A percentile compares a stretch with the other conserved stretches of the same genome.
phyloP scores from a whole-genome alignment of 2,329 filamentous ascomycete genomes.

The Colletotrichum liriopes region DNA sequence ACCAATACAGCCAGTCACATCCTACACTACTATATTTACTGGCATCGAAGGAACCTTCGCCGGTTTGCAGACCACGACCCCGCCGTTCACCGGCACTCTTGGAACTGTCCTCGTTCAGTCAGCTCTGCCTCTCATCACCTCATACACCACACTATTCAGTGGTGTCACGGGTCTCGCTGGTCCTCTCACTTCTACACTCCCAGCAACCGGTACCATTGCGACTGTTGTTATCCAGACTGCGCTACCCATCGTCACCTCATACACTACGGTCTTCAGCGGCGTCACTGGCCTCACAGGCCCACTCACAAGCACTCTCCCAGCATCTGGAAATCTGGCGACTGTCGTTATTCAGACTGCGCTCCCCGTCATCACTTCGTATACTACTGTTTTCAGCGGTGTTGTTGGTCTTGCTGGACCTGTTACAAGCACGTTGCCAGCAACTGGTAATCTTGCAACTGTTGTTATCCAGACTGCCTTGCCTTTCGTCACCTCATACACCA shows the following conservation, averaged over 20 bases:
- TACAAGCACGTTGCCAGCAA: background rate
- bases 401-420: background rate
- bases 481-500: background rate
- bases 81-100: background rate
- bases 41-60: background rate
- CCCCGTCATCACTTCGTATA: too few relatives aligned
- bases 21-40: slow-evolving; percentile 1
- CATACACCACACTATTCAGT: background rate
- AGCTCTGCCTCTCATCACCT: background rate
- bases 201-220: background rate
- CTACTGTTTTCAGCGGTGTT: background rate
- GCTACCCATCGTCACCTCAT: background rate
- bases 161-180: background rate
- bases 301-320: background rate
- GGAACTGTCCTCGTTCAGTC: slow-evolving; percentile 9
- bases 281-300: background rate
- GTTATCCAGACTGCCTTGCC: background rate
- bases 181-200: background rate
- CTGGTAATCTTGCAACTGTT: background rate
- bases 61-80: background rate
- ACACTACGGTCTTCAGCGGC: background rate
- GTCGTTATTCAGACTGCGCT: too few relatives aligned
- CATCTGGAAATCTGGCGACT: background rate
- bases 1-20: background rate
- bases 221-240: slow-evolving; percentile 8